Evolutionary conservation across 2,329 filamentous ascomycete genomes (phyloP).

Genomic region (Monilinia fructigena): DNA sequence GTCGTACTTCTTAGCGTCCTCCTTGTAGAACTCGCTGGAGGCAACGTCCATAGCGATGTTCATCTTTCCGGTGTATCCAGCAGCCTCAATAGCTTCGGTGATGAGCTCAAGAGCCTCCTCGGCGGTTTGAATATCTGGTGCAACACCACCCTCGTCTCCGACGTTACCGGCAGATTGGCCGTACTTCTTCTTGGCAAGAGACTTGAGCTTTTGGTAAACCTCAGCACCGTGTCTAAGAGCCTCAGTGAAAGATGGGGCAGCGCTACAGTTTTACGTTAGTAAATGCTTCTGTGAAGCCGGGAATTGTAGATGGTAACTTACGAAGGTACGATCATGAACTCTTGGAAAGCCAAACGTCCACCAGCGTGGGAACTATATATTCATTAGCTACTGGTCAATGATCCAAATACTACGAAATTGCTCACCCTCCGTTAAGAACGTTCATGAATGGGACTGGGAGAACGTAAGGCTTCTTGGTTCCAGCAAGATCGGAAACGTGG

Average conservation of each 20-base stretch:
- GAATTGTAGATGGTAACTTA: conserved; percentile 45
- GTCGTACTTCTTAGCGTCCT: conserved; percentile 97
- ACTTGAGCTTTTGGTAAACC: conserved; percentile 98
- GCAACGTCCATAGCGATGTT: conserved; percentile 99
- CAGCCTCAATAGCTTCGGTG: conserved; percentile 87
- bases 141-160: conserved; percentile 98
- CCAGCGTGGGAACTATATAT: conserved; percentile 81
- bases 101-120: conserved; percentile 98
- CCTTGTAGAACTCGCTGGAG: conserved; percentile 99
- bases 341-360: conserved; percentile 91
- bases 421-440: conserved; percentile 72
- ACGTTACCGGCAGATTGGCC: conserved; percentile 98
- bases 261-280: conserved; percentile 46
- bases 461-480: conserved; percentile 88
- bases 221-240: conserved; percentile 94
- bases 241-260: conserved; percentile 89
- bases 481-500: conserved; percentile 82
- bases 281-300: conserved; percentile 17
- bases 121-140: conserved; percentile 95
- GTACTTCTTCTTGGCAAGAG: conserved; percentile 98
- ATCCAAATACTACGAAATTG: background rate
- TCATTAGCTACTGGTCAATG: conserved; percentile 27
- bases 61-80: conserved; percentile 93
- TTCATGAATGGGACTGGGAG: conserved; percentile 92
- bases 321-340: conserved; percentile 92